These are phyloP conservation scores for Kokia cookei DNA, from an alignment of 441 rosid genomes.

Conservation along the genomic window DNA sequence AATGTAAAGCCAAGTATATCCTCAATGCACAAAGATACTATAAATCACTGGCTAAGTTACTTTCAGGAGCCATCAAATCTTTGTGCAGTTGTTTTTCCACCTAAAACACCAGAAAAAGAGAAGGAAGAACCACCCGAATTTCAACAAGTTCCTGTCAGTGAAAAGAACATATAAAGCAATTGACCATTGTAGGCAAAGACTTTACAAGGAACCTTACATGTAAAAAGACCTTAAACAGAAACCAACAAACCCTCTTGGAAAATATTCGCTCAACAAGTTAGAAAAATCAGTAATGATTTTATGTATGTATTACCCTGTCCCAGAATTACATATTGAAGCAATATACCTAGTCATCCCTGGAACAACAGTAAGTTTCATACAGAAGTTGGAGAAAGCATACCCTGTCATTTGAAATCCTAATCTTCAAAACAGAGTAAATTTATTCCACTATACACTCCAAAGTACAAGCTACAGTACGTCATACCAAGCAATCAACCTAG, in stretches of 20 bases:
- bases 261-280: not conserved
- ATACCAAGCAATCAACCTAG: not conserved
- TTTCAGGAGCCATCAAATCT: not conserved
- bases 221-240: not conserved
- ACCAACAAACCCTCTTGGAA: not conserved
- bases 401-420: not conserved
- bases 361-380: not conserved
- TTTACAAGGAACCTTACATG: not conserved
- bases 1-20: not conserved
- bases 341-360: not conserved
- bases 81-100: not conserved
- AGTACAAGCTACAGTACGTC: not conserved
- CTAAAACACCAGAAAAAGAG: not conserved
- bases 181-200: not conserved
- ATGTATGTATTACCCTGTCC: not conserved
- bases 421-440: not conserved
- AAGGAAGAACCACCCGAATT: not conserved
- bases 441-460: not conserved
- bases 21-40: not conserved
- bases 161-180: not conserved
- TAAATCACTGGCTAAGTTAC: not conserved
- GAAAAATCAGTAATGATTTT: not conserved
- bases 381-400: not conserved
- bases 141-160: not conserved
- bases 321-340: not conserved